Percentiles rank a stretch among this genome's conserved stretches.
Evolutionary conservation across 2,329 filamentous ascomycete genomes (phyloP).

Genomic region (Nemania abortiva): DNA sequence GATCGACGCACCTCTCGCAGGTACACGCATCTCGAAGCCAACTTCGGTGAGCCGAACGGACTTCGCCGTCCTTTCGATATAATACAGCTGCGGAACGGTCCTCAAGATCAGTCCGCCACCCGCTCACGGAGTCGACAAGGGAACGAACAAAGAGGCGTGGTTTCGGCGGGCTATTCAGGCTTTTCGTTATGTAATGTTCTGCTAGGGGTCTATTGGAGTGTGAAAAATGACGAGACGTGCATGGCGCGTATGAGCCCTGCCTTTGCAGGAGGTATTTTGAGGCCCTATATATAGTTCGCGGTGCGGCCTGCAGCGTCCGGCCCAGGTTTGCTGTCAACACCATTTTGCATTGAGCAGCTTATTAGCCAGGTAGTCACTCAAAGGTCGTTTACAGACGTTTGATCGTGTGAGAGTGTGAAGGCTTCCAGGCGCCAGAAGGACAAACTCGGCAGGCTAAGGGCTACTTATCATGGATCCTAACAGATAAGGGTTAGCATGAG

Average conservation of each 20-base stretch:
- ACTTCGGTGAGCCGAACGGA: conserved; percentile 28
- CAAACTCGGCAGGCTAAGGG: too few relatives aligned
- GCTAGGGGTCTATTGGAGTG: too few relatives aligned
- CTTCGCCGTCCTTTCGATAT: background rate
- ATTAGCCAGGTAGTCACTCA: background rate
- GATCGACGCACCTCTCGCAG: conserved; percentile 68
- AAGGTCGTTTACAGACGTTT: too few relatives aligned
- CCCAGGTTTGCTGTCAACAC: background rate
- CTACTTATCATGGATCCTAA: too few relatives aligned
- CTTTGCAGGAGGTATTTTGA: background rate
- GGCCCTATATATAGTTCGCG: background rate
- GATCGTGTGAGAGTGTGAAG: background rate
- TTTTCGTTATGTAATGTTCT: too few relatives aligned
- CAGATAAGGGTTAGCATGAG: background rate
- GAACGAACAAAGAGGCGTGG: too few relatives aligned
- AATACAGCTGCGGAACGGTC: too few relatives aligned
- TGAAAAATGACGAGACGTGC: background rate
- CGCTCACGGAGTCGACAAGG: too few relatives aligned
- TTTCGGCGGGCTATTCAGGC: too few relatives aligned
- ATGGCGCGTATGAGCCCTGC: background rate
- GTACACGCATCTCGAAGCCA: conserved; percentile 69
- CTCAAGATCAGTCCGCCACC: too few relatives aligned
- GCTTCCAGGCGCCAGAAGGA: background rate
- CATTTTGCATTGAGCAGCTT: conserved; percentile 6
- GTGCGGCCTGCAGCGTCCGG: conserved; percentile 7